phyloP scores from a whole-genome alignment of 495 filamentous ascomycete genomes.

The Cercophora scortea region DNA sequence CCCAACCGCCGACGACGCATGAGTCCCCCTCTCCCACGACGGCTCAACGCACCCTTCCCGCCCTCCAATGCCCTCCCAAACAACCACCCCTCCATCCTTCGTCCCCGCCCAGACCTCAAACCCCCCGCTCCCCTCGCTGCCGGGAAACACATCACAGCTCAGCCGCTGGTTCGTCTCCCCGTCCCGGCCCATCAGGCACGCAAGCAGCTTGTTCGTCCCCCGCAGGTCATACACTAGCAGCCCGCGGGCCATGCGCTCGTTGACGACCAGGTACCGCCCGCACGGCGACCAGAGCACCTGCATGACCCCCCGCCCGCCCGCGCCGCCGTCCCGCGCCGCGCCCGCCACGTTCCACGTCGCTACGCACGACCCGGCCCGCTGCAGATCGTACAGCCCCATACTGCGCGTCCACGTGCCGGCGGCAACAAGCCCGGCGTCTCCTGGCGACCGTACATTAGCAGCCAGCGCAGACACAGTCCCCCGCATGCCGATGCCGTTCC shows the following conservation, averaged over 20 bases:
- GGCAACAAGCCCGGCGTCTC: conserved; percentile 51
- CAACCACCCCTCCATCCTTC: conserved; percentile 64
- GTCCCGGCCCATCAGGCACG: conserved; percentile 60
- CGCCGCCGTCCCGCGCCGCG: conserved; percentile 24
- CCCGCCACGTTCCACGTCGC: conserved; percentile 54
- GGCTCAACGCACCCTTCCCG: conserved; percentile 46
- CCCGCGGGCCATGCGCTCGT: conserved; percentile 70
- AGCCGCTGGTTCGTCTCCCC: conserved; percentile 72
- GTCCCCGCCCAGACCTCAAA: conserved; percentile 83
- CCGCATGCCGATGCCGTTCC: conserved; percentile 71
- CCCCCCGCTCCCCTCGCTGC: conserved; percentile 37
- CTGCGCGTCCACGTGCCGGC: conserved; percentile 76
- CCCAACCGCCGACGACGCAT: conserved; percentile 50
- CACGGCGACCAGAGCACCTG: conserved; percentile 76
- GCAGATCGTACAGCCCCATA: conserved; percentile 67
- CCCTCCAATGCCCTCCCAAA: conserved; percentile 61
- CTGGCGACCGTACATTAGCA: conserved; percentile 18
- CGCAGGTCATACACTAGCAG: conserved; percentile 80
- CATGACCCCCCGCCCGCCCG: conserved; percentile 62
- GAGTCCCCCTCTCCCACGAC: conserved; percentile 51
- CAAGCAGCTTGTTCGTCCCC: conserved; percentile 58
- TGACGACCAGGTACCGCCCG: conserved; percentile 79
- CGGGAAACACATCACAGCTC: conserved; percentile 58
- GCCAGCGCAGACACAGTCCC: conserved; percentile 68
- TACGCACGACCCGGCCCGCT: conserved; percentile 56